Conservation (phyloP, 257 asterid genomes). For the Orobanche coerulescens region DNA sequence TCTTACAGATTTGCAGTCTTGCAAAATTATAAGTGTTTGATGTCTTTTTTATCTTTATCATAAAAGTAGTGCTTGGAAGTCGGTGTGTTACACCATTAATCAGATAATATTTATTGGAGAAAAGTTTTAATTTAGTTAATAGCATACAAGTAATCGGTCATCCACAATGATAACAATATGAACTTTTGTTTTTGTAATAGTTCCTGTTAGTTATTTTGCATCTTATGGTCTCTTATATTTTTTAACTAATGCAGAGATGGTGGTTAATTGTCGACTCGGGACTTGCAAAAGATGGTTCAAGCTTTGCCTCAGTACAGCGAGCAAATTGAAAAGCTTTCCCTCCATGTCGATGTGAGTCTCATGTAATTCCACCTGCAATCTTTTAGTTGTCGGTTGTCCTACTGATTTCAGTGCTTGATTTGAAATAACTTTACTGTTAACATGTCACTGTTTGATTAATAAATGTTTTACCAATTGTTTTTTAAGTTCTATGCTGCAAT, state of each 20-base stretch:
- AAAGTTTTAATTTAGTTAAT: background rate
- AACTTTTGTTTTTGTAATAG: constrained; percentile 9
- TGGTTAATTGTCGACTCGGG: constrained; percentile 82
- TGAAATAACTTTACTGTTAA: background rate
- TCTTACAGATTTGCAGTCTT: background rate
- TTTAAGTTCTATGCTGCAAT: constrained; percentile 12
- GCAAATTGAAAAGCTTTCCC: constrained; percentile 98
- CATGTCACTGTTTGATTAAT: background rate
- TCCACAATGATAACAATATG: constrained; percentile 3
- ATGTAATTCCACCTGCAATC: constrained; percentile 18
- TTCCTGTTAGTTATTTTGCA: constrained; percentile 8
- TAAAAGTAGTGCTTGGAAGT: background rate
- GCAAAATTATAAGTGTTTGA: background rate
- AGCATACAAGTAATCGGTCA: background rate
- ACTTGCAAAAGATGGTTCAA: constrained; percentile 98
- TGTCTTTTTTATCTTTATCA: background rate
- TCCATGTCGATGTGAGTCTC: constrained; percentile 97
- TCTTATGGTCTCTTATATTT: constrained; percentile 19
- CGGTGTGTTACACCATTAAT: background rate
- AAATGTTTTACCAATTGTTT: constrained; percentile 11
- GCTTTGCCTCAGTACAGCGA: constrained; percentile 99
- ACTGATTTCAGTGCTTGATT: constrained; percentile 19
- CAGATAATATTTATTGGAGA: background rate
- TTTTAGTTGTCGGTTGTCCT: constrained; percentile 16
- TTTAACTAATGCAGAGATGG: constrained; percentile 49